Conservation (phyloP, 2,329 filamentous ascomycete genomes). For the Sporothrix euskadiensis region DNA sequence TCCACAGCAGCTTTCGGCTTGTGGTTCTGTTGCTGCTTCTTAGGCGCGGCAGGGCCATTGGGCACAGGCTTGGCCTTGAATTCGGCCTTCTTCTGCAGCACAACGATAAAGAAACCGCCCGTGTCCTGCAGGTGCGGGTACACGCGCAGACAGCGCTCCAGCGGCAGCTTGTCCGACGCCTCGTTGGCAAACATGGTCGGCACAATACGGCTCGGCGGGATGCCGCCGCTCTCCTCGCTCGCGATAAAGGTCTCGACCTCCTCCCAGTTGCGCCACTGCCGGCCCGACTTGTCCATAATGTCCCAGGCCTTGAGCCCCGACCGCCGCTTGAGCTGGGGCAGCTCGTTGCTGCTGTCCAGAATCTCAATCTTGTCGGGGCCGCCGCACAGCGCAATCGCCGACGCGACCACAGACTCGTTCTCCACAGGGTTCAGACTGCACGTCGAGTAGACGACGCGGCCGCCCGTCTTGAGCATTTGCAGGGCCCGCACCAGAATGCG, state of each 20-base stretch:
- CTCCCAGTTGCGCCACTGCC: constrained; percentile 78
- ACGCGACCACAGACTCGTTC: constrained; percentile 88
- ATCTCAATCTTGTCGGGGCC: constrained; percentile 79
- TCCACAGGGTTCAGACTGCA: constrained; percentile 99
- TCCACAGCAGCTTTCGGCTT: constrained; percentile 46
- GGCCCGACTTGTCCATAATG: constrained; percentile 83
- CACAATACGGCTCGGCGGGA: constrained; percentile 66
- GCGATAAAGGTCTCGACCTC: constrained; percentile 71
- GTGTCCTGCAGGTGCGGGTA: constrained; percentile 97
- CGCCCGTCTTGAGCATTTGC: constrained; percentile 94
- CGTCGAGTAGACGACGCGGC: constrained; percentile 94
- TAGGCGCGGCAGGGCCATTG: neutral
- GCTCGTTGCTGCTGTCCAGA: constrained; percentile 75
- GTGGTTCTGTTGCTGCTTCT: constrained; percentile 42
- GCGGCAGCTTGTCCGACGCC: constrained; percentile 65
- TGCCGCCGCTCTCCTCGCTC: constrained; percentile 51
- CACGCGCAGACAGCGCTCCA: constrained; percentile 88
- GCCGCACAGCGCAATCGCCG: constrained; percentile 87
- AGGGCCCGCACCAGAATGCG: constrained; percentile 88
- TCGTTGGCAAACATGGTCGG: constrained; percentile 79
- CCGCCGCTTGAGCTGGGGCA: constrained; percentile 74
- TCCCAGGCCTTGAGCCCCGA: constrained; percentile 81
- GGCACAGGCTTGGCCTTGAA: constrained; percentile 69
- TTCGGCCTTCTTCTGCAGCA: constrained; percentile 87
- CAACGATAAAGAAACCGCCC: constrained; percentile 95